Evolutionary conservation across 306 rosid species (phyloP).

Genomic region (Rosa lucieae): DNA sequence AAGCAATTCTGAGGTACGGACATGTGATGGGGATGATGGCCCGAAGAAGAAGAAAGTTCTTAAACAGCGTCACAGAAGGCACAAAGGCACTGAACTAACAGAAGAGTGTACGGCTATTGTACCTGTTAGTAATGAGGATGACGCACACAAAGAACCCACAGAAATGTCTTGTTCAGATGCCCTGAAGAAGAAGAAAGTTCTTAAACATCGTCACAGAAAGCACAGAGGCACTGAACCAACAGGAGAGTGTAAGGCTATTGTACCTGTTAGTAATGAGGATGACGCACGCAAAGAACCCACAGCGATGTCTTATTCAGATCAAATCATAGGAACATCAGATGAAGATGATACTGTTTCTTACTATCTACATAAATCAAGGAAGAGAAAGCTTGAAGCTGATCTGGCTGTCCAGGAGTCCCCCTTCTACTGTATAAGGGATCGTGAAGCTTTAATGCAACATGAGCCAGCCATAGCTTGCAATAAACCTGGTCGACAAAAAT

Average conservation of each 20-base stretch:
- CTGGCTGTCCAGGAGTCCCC: constrained; percentile 9
- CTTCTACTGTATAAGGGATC: neutral
- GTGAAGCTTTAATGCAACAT: neutral
- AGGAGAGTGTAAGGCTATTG: constrained; percentile 16
- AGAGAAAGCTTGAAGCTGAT: constrained; percentile 34
- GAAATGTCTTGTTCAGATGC: constrained; percentile 21
- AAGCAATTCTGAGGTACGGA: constrained; percentile 12
- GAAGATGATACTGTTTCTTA: constrained; percentile 37
- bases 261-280: constrained; percentile 6
- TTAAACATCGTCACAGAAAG: constrained; percentile 14
- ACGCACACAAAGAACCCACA: constrained; percentile 8
- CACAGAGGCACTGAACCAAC: constrained; percentile 24
- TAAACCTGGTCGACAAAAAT: constrained; percentile 23
- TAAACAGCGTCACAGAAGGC: constrained; percentile 14
- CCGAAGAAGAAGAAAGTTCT: constrained; percentile 18
- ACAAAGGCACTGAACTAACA: constrained; percentile 20
- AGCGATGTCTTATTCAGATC: constrained; percentile 19
- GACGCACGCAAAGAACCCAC: constrained; percentile 10
- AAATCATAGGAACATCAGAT: constrained; percentile 32
- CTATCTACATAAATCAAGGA: constrained; percentile 37
- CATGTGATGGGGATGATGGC: constrained; percentile 15
- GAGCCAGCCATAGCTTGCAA: constrained; percentile 14
- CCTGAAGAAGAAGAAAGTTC: neutral
- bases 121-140: constrained; percentile 11
- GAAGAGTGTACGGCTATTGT: constrained; percentile 16